Conservation (phyloP, 495 filamentous ascomycete genomes). For the Penicillium riverlandense region DNA sequence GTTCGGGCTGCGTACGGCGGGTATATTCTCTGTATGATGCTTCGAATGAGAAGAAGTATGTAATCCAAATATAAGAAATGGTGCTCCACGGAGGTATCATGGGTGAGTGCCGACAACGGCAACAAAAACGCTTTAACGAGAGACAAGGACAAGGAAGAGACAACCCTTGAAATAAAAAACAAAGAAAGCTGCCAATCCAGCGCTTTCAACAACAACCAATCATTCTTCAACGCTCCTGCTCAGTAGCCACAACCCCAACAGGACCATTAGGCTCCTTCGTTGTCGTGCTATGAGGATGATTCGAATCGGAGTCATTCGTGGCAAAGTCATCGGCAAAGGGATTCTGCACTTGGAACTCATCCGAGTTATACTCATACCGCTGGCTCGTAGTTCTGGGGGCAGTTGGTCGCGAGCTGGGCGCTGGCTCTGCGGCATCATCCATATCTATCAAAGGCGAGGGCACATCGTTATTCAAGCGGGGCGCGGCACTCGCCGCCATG, state of each 20-base stretch:
- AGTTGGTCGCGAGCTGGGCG: slow-evolving; percentile 5
- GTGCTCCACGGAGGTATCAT: no score
- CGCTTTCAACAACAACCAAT: no score
- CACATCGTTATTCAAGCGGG: not conserved
- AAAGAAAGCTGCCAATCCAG: not conserved
- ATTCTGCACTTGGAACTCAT: slow-evolving; percentile 39
- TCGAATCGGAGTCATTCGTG: slow-evolving; percentile 10
- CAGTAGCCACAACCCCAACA: slow-evolving; percentile 5
- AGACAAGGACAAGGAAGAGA: no score
- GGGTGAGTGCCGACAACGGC: no score
- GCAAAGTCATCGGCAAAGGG: slow-evolving; percentile 36
- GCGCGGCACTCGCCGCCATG: not conserved
- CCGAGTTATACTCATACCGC: slow-evolving; percentile 34
- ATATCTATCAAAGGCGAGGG: no score
- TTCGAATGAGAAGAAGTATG: no score
- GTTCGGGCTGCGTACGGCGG: no score
- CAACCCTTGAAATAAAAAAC: not conserved
- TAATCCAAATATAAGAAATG: no score
- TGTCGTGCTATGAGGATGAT: not conserved
- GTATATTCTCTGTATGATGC: no score
- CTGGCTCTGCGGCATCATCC: slow-evolving; percentile 1
- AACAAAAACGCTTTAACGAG: no score
- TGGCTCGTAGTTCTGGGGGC: slow-evolving; percentile 1
- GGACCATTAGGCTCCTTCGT: not conserved
- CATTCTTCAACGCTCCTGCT: slow-evolving; percentile 8